Evolutionary conservation across 2,329 filamentous ascomycete genomes (phyloP).

Genomic region (Alternaria tenuissima): DNA sequence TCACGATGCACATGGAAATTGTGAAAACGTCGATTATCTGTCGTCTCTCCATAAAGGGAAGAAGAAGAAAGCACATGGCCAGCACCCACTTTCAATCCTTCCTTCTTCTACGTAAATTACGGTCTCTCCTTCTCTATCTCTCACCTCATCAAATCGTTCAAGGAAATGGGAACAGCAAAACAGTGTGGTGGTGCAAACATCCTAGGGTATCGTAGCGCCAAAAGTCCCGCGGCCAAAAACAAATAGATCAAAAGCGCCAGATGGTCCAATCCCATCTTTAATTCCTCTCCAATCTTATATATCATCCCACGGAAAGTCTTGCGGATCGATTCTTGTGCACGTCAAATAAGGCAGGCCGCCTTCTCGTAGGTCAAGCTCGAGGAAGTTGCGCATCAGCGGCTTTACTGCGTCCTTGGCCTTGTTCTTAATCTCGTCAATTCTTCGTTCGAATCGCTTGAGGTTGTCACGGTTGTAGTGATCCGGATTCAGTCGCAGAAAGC

Average conservation of each 20-base stretch:
- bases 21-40: neutral
- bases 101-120: neutral
- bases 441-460: slow-evolving; percentile 81
- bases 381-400: slow-evolving; percentile 83
- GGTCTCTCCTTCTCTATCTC: neutral
- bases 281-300: slow-evolving; percentile 4
- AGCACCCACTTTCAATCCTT: neutral
- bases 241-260: slow-evolving; percentile 16
- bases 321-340: slow-evolving; percentile 68
- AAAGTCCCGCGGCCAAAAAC: slow-evolving; percentile 1
- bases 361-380: slow-evolving; percentile 78
- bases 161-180: slow-evolving; percentile 3
- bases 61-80: slow-evolving; percentile 5
- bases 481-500: slow-evolving; percentile 83
- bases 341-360: slow-evolving; percentile 68
- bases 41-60: neutral
- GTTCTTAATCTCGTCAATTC: slow-evolving; percentile 87
- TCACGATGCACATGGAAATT: neutral
- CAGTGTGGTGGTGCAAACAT: neutral
- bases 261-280: neutral
- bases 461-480: slow-evolving; percentile 89
- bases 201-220: slow-evolving; percentile 29
- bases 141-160: slow-evolving; percentile 7
- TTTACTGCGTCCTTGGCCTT: slow-evolving; percentile 83
- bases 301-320: slow-evolving; percentile 69